A percentile compares a stretch with the other conserved stretches of the same genome.
Conservation (phyloP, 306 rosid species). For the Vigna trinervia region DNA sequence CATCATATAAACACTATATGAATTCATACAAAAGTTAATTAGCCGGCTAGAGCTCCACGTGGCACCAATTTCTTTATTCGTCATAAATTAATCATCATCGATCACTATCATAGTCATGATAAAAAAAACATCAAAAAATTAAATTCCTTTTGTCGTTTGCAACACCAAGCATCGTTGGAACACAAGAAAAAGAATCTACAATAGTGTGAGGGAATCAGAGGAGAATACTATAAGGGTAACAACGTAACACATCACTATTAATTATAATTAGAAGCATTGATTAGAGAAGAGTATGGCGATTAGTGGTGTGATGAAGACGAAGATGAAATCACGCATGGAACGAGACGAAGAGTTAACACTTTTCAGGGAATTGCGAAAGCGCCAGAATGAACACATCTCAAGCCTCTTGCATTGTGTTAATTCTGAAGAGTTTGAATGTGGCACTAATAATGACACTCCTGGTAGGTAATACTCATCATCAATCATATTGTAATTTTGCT, state of each 20-base stretch:
- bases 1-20: background rate
- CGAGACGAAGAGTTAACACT: conserved; percentile 65
- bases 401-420: conserved; percentile 59
- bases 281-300: background rate
- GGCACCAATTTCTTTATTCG: conserved; percentile 12
- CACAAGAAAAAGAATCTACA: conserved; percentile 43
- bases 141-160: conserved; percentile 34
- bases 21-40: conserved; percentile 2
- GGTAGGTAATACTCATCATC: background rate
- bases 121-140: background rate
- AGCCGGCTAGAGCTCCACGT: conserved; percentile 51
- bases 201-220: conserved; percentile 4
- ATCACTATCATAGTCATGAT: no score
- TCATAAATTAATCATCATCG: background rate
- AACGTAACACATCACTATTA: background rate
- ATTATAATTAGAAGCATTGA: background rate
- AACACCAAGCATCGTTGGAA: conserved; percentile 1
- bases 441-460: conserved; percentile 30
- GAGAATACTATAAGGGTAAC: background rate
- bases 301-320: background rate
- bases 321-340: conserved; percentile 25
- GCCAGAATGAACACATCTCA: conserved; percentile 50
- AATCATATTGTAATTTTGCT: background rate
- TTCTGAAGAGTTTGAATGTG: conserved; percentile 66
- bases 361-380: conserved; percentile 66